Base-by-base conservation (phyloP, 345 rosid species). In the Pistacia integerrima region DNA sequence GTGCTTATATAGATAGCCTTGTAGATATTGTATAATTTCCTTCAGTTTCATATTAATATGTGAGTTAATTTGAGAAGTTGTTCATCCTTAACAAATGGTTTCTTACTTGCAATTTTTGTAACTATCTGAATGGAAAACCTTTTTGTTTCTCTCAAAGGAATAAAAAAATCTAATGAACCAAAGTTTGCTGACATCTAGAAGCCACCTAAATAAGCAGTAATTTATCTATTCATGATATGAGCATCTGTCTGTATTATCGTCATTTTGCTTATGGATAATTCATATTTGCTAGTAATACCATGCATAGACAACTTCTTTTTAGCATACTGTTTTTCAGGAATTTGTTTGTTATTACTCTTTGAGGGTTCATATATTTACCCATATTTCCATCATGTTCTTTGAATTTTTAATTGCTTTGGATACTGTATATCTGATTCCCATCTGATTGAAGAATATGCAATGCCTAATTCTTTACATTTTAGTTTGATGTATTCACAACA, bases 261-360 rank as follows among this genome's bases (percentile, higher is more conserved):
- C 35, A 35, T 52, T 69, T 44, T 58, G 48, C 12, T 69, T 54
- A 68, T 41, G 18, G n/a, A 71, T 71, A 20, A 41, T 72, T 38
- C 57, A 5, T 72, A 16, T n/a, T 33, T 5, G 64, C 64, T 12
- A 12, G 55, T 38, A n/a, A 58, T 22, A 3, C 6, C 22, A 22
- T 71, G 54, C 22, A 12, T 69, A 54, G 8, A 3, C 49, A 35
- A 36, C 35, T 70, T 11, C 55, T 18, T 8, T 36, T 71, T 51
- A 36, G 38, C 13, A 2, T n/a, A 22, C 18, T 55, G 11, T 20
- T 22, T 57, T 11, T 51, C 22, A 38, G n/a, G 22, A 51, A 25
- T 49, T 68, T 35, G 25, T n/a, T 51, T 51, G 17, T 68, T 16
- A 11, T 17, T 51, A 35, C 25, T 14, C 51, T 58, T 55, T 58